Percentiles rank a stretch among this genome's conserved stretches.
phyloP scores from a whole-genome alignment of 2,329 filamentous ascomycete species.

The Drechslerella dactyloides region DNA sequence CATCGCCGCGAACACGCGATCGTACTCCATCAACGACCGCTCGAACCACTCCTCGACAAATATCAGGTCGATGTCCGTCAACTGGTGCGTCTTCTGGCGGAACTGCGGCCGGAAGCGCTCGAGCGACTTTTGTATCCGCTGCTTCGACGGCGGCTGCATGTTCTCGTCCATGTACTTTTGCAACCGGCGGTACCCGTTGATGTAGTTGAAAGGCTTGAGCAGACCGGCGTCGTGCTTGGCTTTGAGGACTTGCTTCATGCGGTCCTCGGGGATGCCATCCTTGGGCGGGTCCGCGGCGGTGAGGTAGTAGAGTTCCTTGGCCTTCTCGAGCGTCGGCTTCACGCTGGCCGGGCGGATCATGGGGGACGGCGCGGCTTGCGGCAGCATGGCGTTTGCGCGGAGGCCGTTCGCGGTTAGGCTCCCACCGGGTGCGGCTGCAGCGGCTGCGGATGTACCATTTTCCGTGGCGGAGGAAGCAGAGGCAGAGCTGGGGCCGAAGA shows the following conservation, averaged over 20 bases:
- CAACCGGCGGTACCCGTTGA: conserved; percentile 89
- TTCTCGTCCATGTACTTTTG: conserved; percentile 91
- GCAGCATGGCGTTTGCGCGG: conserved; percentile 46
- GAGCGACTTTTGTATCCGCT: conserved; percentile 89
- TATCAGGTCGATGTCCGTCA: conserved; percentile 93
- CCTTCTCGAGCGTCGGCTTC: conserved; percentile 60
- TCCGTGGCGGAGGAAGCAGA: conserved; percentile 46
- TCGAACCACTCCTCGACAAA: conserved; percentile 99
- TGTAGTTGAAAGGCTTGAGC: conserved; percentile 96
- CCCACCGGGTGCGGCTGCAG: conserved; percentile 22
- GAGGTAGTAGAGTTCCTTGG: conserved; percentile 88
- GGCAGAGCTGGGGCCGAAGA: conserved; percentile 43
- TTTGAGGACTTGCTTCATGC: conserved; percentile 90
- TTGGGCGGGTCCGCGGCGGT: conserved; percentile 92
- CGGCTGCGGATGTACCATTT: conserved; percentile 34
- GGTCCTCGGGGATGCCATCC: conserved; percentile 78
- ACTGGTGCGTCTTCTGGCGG: conserved; percentile 85
- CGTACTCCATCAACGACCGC: conserved; percentile 93
- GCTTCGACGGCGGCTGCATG: conserved; percentile 79
- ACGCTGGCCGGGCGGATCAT: conserved; percentile 48
- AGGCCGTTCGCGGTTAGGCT: conserved; percentile 51
- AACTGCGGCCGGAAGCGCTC: conserved; percentile 95
- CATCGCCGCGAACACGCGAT: conserved; percentile 98
- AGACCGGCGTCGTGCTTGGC: conserved; percentile 96
- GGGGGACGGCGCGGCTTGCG: conserved; percentile 46